Evolutionary conservation across 2,329 filamentous ascomycete genomes (phyloP).

Genomic region (Colletotrichum acutatum): DNA sequence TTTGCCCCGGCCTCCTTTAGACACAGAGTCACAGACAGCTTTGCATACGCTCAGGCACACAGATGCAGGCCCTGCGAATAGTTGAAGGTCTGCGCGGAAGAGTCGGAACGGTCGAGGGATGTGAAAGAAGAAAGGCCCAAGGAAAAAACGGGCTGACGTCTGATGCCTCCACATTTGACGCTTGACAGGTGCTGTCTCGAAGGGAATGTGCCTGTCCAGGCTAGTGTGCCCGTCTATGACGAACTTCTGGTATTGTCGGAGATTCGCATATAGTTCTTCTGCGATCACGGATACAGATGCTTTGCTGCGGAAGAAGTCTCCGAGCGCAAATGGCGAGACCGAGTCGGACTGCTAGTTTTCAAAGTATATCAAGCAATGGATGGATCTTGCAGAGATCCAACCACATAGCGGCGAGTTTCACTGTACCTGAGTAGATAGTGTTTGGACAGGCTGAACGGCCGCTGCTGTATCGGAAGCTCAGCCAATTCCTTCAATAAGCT

Average conservation of each 20-base stretch:
- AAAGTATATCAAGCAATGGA: not conserved
- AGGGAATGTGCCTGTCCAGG: not conserved
- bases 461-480: not conserved
- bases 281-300: not conserved
- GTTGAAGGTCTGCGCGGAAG: slow-evolving; percentile 27
- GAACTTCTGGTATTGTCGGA: not conserved
- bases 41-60: slow-evolving; percentile 28
- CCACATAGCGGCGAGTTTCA: not conserved
- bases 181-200: slow-evolving; percentile 10
- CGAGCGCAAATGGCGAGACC: not conserved
- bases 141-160: not conserved
- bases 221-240: not conserved
- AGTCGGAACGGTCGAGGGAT: slow-evolving; percentile 23
- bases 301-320: not conserved
- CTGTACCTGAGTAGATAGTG: not conserved
- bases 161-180: not conserved
- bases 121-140: too few relatives aligned
- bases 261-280: not conserved
- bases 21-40: slow-evolving; percentile 13
- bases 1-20: not conserved
- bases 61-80: not conserved
- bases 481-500: not conserved
- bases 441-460: not conserved
- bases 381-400: not conserved
- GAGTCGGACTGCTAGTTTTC: not conserved